A percentile compares a stretch with the other conserved stretches of the same genome.
Evolutionary conservation across 208 protist species (phyloP).

Genomic region (Leishmania arabica): DNA sequence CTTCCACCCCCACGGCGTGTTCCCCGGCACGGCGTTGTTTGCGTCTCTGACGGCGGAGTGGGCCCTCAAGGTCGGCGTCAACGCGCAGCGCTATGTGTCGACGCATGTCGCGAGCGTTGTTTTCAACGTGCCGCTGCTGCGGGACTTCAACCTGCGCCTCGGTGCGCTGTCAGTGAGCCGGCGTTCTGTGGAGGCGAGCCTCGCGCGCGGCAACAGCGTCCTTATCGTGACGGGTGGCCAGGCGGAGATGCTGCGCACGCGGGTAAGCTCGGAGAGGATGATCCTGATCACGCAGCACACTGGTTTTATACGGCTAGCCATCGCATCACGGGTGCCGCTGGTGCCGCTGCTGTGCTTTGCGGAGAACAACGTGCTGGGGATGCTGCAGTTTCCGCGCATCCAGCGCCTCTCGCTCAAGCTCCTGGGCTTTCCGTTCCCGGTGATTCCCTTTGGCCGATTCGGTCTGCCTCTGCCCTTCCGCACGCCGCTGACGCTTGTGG

Average conservation of each 20-base stretch:
- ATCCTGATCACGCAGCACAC: constrained; percentile 77
- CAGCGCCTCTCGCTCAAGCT: constrained; percentile 61
- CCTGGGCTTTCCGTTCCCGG: constrained; percentile 84
- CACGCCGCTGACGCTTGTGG: constrained; percentile 68
- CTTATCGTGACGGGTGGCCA: constrained; percentile 88
- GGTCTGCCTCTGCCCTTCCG: constrained; percentile 66
- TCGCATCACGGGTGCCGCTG: constrained; percentile 62
- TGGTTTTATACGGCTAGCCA: constrained; percentile 79
- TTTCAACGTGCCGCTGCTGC: constrained; percentile 73
- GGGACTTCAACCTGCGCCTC: constrained; percentile 76
- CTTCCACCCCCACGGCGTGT: constrained; percentile 87
- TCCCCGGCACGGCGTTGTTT: constrained; percentile 73
- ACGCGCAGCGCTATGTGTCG: constrained; percentile 42
- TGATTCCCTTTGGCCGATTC: constrained; percentile 73
- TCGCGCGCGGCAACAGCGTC: constrained; percentile 67
- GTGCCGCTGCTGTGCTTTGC: constrained; percentile 87
- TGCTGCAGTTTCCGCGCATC: constrained; percentile 65
- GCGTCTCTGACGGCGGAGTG: constrained; percentile 58
- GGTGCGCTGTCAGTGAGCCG: constrained; percentile 66
- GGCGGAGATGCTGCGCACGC: constrained; percentile 82
- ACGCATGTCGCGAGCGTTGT: constrained; percentile 78
- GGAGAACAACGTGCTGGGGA: constrained; percentile 75
- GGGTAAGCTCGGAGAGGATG: constrained; percentile 46
- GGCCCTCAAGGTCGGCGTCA: constrained; percentile 56
- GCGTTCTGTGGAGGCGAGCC: constrained; percentile 46